These are phyloP conservation scores for Helichrysum umbraculigerum DNA, from an alignment of 129 eudicot species.

Conservation along the genomic window DNA sequence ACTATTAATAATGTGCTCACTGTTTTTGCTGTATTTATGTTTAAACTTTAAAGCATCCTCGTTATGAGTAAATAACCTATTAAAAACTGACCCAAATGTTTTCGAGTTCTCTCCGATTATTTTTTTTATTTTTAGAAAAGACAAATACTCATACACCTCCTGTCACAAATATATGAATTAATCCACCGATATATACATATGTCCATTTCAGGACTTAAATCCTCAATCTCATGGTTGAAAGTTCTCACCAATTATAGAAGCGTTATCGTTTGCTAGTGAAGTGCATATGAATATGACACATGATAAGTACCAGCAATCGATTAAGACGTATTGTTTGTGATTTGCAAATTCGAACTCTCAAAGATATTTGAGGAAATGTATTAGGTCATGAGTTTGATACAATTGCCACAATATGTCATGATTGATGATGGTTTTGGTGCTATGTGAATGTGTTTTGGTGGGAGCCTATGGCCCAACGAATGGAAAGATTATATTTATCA, in stretches of 20 bases:
- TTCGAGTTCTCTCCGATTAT: not conserved
- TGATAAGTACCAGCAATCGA: not conserved
- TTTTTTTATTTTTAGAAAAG: no score
- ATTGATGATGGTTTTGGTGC: not conserved
- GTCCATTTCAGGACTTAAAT: no score
- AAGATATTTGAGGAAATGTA: not conserved
- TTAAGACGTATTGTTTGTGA: constrained; percentile 1
- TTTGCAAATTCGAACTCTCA: not conserved
- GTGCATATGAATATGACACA: not conserved
- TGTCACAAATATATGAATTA: no score
- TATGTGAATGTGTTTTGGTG: no score
- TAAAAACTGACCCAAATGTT: not conserved
- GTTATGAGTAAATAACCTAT: not conserved
- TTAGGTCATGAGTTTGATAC: not conserved
- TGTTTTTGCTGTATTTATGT: not conserved
- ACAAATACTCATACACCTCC: no score
- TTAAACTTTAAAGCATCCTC: constrained; percentile 6
- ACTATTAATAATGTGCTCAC: not conserved
- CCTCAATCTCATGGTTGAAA: no score
- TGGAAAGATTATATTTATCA: no score
- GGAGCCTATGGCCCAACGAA: no score
- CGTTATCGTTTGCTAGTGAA: constrained; percentile 3
- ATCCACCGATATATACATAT: no score
- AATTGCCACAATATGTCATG: constrained; percentile 13
- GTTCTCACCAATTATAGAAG: not conserved